These are phyloP conservation scores for Escovopsis weberi DNA, from an alignment of 2,329 filamentous ascomycete species.

Conservation along the genomic window DNA sequence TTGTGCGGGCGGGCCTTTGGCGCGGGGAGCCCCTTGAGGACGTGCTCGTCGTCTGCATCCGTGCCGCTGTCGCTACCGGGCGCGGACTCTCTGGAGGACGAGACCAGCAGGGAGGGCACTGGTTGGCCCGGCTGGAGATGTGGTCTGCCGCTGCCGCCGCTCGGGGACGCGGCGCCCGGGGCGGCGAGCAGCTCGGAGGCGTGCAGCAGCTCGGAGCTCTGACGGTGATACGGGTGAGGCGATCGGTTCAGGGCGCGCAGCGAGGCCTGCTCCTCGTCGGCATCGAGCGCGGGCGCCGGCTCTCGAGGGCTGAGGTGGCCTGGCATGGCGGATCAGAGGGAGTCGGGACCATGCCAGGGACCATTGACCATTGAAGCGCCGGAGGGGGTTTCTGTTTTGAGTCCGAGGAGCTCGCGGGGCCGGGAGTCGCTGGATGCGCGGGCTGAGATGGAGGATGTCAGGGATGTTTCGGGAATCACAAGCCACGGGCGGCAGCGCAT, in stretches of 20 bases:
- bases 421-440: too few species aligned
- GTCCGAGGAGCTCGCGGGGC: too few species aligned
- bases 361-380: constrained; percentile 11
- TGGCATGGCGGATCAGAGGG: constrained; percentile 26
- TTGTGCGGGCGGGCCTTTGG: constrained; percentile 61
- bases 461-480: background rate
- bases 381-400: too few species aligned
- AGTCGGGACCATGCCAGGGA: constrained; percentile 8
- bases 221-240: constrained; percentile 54
- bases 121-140: constrained; percentile 6
- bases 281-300: constrained; percentile 17
- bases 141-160: constrained; percentile 7
- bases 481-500: too few species aligned
- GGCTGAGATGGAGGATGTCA: too few species aligned
- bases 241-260: constrained; percentile 43
- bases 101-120: constrained; percentile 12
- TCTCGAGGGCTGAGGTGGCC: constrained; percentile 24
- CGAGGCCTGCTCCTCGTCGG: constrained; percentile 19
- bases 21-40: constrained; percentile 72
- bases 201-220: constrained; percentile 28
- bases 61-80: constrained; percentile 79
- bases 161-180: constrained; percentile 5
- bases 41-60: constrained; percentile 87
- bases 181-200: constrained; percentile 23
- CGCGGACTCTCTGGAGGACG: constrained; percentile 36